Evolutionary conservation across 495 filamentous ascomycete species (phyloP).

Genomic region (Penicillium argentinense): DNA sequence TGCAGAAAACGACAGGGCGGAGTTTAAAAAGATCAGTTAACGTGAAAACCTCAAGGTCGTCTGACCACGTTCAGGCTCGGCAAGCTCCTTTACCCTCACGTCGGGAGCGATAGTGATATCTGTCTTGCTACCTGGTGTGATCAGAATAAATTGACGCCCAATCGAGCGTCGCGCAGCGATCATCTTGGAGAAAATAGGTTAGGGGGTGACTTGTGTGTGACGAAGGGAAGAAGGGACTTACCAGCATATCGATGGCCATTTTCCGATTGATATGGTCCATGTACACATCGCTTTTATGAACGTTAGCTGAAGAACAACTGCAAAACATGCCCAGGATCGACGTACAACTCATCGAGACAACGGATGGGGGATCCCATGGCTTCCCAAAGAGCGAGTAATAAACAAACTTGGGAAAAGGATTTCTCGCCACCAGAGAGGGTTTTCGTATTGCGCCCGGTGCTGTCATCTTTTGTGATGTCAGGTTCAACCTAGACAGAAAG

Average conservation of each 20-base stretch:
- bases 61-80: conserved; percentile 59
- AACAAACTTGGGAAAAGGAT: conserved; percentile 93
- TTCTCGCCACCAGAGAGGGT: conserved; percentile 96
- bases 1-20: too few species aligned
- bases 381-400: conserved; percentile 92
- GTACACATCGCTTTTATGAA: conserved; percentile 75
- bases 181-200: conserved; percentile 51
- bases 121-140: conserved; percentile 85
- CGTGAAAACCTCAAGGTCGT: conserved; percentile 34
- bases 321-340: conserved; percentile 5
- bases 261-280: conserved; percentile 97
- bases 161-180: conserved; percentile 78
- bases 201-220: neutral
- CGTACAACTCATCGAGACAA: conserved; percentile 92
- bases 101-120: conserved; percentile 70
- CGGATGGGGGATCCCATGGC: conserved; percentile 95
- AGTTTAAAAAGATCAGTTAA: too few species aligned
- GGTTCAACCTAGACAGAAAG: conserved; percentile 59
- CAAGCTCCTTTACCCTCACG: conserved; percentile 82
- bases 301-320: conserved; percentile 18
- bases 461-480: conserved; percentile 68
- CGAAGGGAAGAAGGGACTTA: conserved; percentile 41
- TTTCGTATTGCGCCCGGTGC: conserved; percentile 75
- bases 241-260: conserved; percentile 93
- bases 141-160: conserved; percentile 92